Conservation (phyloP, 768 basidiomycete genomes). For the Lyophyllum shimeji region DNA sequence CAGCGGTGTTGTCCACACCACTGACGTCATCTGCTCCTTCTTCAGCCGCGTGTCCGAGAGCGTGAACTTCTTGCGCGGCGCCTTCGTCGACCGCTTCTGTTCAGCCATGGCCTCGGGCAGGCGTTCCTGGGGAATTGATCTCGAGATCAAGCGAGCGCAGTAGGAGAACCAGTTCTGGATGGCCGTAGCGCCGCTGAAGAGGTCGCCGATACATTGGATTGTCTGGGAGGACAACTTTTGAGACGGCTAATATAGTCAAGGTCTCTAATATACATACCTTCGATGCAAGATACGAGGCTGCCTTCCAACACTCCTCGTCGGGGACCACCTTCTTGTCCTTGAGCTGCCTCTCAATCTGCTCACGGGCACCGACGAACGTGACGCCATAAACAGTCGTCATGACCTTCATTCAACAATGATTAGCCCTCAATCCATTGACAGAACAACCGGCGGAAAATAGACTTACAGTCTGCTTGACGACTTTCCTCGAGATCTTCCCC, state of each 20-base stretch:
- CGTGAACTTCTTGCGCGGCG: constrained; percentile 14
- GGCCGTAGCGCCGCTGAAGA: constrained; percentile 88
- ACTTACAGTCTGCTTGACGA: constrained; percentile 94
- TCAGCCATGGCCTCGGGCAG: constrained; percentile 44
- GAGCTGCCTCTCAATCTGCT: constrained; percentile 91
- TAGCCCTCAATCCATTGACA: neutral
- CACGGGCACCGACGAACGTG: constrained; percentile 91
- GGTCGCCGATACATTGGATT: constrained; percentile 81
- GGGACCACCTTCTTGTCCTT: constrained; percentile 72
- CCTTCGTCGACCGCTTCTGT: constrained; percentile 1
- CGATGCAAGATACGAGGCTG: constrained; percentile 79
- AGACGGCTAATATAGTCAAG: neutral
- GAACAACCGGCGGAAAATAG: neutral
- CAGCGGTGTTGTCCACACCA: constrained; percentile 97
- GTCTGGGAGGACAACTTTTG: constrained; percentile 37
- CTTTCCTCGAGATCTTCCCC: constrained; percentile 86
- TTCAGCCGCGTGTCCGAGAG: constrained; percentile 43
- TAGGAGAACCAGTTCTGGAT: constrained; percentile 92
- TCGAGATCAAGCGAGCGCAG: constrained; percentile 81
- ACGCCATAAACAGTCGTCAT: constrained; percentile 99
- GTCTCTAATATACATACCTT: constrained; percentile 41
- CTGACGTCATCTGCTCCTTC: constrained; percentile 92
- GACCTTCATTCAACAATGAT: constrained; percentile 44
- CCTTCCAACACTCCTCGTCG: constrained; percentile 69
- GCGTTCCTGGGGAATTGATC: constrained; percentile 77